Base-by-base conservation (phyloP, 176 grass and related monocot genomes). In the Phragmites australis region DNA sequence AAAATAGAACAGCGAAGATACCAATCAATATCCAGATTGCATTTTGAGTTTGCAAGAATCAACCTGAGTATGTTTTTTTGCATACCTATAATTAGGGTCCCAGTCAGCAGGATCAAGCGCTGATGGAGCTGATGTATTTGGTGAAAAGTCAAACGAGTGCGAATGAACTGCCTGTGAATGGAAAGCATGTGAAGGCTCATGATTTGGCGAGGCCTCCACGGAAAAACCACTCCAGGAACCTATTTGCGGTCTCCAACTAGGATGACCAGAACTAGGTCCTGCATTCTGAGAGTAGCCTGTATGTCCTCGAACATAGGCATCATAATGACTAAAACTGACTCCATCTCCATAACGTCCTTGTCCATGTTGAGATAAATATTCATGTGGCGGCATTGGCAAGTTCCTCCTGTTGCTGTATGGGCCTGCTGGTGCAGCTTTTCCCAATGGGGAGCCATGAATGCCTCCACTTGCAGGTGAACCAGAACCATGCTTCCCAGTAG, bases 11-110 rank as follows among this genome's bases (percentile, higher is more conserved):
- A 74, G 10, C 2, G 40, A 59, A 56, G 41, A 68, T n/a, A n/a
- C n/a, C n/a, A 8, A 72, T 65, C 45, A 55, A 63, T 76, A 44
- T 77, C 29, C 55, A 76, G 27, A 10, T 37, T 45, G 65, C 32
- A 15, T 77, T 80, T 75, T 70, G 82, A 55, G 39, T 77, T 75
- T 74, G 70, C 40, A 86, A 49, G 65, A 88, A 47, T 54, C 69
- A 50, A 78, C 45, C 57, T n/a, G 22, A 80, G 70, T 46, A 58
- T 78, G 14, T n/a, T 47, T 82, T 77, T 82, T 77, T 65, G 43
- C 26, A 81, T 75, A 99, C 97, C 97, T 95, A 78, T 95, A 99
- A 88, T 95, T 79, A 71, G 97, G 97, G 68, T 99, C 97, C 97
- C 93, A 99, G 70, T 95, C 85, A 84, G 88, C 89, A 62, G 93